Evolutionary conservation across 75 land plant species (phyloP).

Genomic region (Ceratopteris richardii): DNA sequence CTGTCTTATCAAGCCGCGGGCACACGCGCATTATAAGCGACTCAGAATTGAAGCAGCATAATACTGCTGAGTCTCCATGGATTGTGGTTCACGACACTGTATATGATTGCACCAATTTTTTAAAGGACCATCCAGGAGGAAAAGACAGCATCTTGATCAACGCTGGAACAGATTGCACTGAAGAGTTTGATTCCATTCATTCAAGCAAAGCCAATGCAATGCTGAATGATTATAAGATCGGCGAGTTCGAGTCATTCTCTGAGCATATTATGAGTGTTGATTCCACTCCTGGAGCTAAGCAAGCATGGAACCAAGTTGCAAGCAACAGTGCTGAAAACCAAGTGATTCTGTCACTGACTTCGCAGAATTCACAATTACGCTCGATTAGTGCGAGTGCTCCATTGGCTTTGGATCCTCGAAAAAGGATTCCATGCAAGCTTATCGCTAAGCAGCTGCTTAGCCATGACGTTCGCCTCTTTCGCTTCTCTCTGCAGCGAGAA

Average conservation of each 20-base stretch:
- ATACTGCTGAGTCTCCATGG: slow-evolving; percentile 66
- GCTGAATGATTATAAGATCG: slow-evolving; percentile 71
- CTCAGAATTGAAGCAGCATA: slow-evolving; percentile 68
- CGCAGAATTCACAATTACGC: not conserved
- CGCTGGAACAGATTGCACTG: slow-evolving; percentile 86
- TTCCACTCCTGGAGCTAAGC: slow-evolving; percentile 28
- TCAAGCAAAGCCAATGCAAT: slow-evolving; percentile 76
- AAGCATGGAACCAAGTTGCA: slow-evolving; percentile 10
- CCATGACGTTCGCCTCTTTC: slow-evolving; percentile 57
- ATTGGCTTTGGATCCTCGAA: slow-evolving; percentile 41
- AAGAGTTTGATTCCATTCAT: slow-evolving; percentile 95
- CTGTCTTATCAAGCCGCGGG: slow-evolving; percentile 23
- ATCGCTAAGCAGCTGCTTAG: slow-evolving; percentile 36
- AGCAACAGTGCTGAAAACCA: too few species aligned
- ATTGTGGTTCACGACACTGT: slow-evolving; percentile 73
- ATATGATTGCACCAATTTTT: slow-evolving; percentile 87
- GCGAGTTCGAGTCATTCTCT: slow-evolving; percentile 52
- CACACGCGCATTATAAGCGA: slow-evolving; percentile 22
- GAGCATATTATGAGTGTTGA: slow-evolving; percentile 10
- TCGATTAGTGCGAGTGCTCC: slow-evolving; percentile 21
- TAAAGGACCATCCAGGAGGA: slow-evolving; percentile 95
- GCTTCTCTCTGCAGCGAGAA: slow-evolving; percentile 55
- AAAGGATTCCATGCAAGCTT: slow-evolving; percentile 56
- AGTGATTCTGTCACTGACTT: too few species aligned
- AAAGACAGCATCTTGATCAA: slow-evolving; percentile 85